Evolutionary conservation across 495 filamentous ascomycete genomes (phyloP), one percentile per base, ranked within the genome.

Genomic region (Cetradonia linearis): DNA sequence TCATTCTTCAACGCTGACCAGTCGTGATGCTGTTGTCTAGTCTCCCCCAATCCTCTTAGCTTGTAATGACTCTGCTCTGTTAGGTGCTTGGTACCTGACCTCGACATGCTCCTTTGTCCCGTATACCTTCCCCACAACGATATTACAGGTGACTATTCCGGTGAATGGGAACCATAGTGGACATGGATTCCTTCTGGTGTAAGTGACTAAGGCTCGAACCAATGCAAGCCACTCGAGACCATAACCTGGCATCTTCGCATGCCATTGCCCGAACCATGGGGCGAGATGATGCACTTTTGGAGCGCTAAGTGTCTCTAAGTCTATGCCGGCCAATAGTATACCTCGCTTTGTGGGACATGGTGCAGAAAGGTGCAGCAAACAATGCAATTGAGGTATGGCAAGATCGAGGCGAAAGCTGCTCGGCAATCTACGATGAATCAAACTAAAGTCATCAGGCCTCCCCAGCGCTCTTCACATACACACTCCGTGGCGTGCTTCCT

Each of bases 211-310:
- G 34, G 31, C 28, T 31, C 58, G 34, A 47, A 28, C 59, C 59
- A 61, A 61, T 61, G 59, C 59, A 61, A 61, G 59, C 59, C 59
- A 61, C 59, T 28, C 28, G 37, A 40, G 44, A 36, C 37, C 53
- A n/a, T 56, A 56, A 56, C 59, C 59, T 55, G 59, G 52, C 59
- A 61, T 61, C 37, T 38, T 47, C 30, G 33, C 52, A 31, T 48
- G 40, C 27, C 47, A 61, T 30, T 54, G 53, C 59, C 59, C 50
- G 50, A 42, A 38, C n/a, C 27, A 61, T 56, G 52, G 37, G 37
- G 30, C 7, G n/a, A 40, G 13, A 31, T 37, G 44, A 47, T 49
- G 34, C 40, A 31, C 37, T n/a, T n/a, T n/a, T n/a, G n/a, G n/a
- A n/a, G n/a, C n/a, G n/a, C n/a, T 34, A 6, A 33, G 20, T 31